A percentile compares a stretch with the other conserved stretches of the same genome.
phyloP scores from a whole-genome alignment of 208 protist genomes.

The Strigomonas oncopelti region DNA sequence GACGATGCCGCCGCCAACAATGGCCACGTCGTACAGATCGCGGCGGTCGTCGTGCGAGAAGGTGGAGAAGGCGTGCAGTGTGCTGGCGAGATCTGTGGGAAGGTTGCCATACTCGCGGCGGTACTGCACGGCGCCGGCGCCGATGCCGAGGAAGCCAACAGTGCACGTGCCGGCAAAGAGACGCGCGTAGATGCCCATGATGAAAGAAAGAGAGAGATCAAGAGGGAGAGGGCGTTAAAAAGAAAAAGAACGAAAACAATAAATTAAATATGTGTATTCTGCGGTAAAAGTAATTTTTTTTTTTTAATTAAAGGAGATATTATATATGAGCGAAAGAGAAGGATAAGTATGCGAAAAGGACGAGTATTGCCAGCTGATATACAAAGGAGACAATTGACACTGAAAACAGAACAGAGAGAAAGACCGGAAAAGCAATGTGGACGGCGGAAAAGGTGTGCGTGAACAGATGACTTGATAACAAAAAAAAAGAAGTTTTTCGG shows the following conservation, averaged over 20 bases:
- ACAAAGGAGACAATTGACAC: too few relatives aligned
- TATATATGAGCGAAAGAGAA: conserved; percentile 1
- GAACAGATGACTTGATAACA: too few relatives aligned
- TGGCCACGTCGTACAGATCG: conserved; percentile 84
- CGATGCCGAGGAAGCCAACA: conserved; percentile 20
- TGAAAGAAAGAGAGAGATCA: not conserved
- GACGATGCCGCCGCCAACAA: conserved; percentile 88
- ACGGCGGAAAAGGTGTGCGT: too few relatives aligned
- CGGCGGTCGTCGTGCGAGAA: conserved; percentile 40
- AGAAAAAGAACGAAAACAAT: not conserved
- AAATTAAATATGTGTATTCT: not conserved
- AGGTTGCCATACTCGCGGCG: conserved; percentile 42
- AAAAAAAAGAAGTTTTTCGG: too few relatives aligned
- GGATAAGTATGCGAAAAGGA: not conserved
- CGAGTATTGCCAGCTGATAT: too few relatives aligned
- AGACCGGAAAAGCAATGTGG: too few relatives aligned
- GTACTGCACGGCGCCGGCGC: conserved; percentile 43
- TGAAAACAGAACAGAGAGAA: too few relatives aligned
- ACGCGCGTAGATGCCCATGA: conserved; percentile 4
- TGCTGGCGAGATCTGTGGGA: conserved; percentile 22
- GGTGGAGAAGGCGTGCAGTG: conserved; percentile 27
- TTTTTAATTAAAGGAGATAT: not conserved
- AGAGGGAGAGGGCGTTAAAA: conserved; percentile 1
- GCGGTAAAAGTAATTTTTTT: not conserved
- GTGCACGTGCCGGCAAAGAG: conserved; percentile 21